Percentiles rank a stretch among this genome's conserved stretches.
These are phyloP conservation scores for Exophiala mesophila DNA, from an alignment of 2,329 filamentous ascomycete species.

Conservation along the genomic window DNA sequence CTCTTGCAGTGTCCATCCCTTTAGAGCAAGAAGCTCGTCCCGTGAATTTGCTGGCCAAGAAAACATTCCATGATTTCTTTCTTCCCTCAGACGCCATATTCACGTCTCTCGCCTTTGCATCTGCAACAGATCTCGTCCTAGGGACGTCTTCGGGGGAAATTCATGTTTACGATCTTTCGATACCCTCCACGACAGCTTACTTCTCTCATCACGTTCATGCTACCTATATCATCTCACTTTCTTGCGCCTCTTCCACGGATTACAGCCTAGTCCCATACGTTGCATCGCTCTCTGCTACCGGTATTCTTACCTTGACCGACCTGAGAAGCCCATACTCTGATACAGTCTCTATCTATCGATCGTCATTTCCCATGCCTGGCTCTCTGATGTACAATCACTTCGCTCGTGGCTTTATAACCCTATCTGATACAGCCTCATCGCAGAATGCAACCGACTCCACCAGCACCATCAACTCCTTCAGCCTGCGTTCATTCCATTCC, in stretches of 20 bases:
- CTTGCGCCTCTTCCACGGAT: conserved; percentile 46
- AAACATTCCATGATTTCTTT: conserved; percentile 8
- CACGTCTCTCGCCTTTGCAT: conserved; percentile 55
- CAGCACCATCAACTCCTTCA: conserved; percentile 19
- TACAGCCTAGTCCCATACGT: conserved; percentile 49
- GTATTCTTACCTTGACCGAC: conserved; percentile 52
- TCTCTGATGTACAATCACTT: conserved; percentile 51
- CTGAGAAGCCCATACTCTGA: conserved; percentile 37
- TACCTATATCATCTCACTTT: conserved; percentile 44
- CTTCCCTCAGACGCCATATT: conserved; percentile 49
- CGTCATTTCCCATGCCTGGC: conserved; percentile 44
- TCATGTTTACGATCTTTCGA: conserved; percentile 45
- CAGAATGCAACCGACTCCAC: conserved; percentile 12
- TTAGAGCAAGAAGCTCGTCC: background rate
- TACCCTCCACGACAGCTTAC: conserved; percentile 7
- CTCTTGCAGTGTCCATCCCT: conserved; percentile 46
- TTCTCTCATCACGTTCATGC: conserved; percentile 30
- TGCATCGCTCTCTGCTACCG: conserved; percentile 50
- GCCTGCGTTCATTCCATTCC: conserved; percentile 26
- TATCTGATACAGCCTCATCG: conserved; percentile 14
- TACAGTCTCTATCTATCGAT: conserved; percentile 10
- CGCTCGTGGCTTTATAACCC: conserved; percentile 46
- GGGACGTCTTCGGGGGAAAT: conserved; percentile 55
- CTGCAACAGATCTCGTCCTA: conserved; percentile 49
- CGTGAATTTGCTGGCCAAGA: conserved; percentile 3